Evolutionary conservation across 2,329 filamentous ascomycete genomes (phyloP).

Genomic region (Nemania serpens): DNA sequence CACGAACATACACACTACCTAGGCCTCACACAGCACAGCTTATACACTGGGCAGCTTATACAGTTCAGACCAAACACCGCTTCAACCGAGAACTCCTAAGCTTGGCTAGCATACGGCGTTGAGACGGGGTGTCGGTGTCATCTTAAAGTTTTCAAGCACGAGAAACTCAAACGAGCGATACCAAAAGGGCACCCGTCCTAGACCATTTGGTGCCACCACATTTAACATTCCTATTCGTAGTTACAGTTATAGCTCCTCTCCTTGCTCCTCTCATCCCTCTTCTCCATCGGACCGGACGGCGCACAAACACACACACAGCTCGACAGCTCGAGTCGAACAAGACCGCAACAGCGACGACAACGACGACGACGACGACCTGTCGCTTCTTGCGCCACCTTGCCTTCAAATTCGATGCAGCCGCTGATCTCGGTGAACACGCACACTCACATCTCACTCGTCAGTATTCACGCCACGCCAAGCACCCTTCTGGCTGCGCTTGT

Average conservation of each 20-base stretch:
- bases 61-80: neutral
- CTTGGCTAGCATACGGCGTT: constrained; percentile 11
- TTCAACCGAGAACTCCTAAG: neutral
- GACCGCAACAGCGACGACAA: neutral
- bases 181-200: neutral
- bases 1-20: too few species aligned
- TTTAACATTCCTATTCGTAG: too few species aligned
- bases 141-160: constrained; percentile 9
- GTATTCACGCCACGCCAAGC: constrained; percentile 61
- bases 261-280: too few species aligned
- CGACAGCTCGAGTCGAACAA: neutral
- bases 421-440: constrained; percentile 65
- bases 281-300: neutral
- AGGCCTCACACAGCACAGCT: too few species aligned
- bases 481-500: constrained; percentile 59
- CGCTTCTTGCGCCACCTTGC: too few species aligned
- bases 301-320: neutral
- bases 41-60: too few species aligned
- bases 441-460: constrained; percentile 65
- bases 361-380: constrained; percentile 13
- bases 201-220: too few species aligned
- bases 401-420: constrained; percentile 60
- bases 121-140: neutral
- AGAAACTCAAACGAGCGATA: constrained; percentile 11
- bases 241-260: too few species aligned